phyloP scores from a whole-genome alignment of 1,139 yeast genomes.

The Saccharomyces hybrid region DNA sequence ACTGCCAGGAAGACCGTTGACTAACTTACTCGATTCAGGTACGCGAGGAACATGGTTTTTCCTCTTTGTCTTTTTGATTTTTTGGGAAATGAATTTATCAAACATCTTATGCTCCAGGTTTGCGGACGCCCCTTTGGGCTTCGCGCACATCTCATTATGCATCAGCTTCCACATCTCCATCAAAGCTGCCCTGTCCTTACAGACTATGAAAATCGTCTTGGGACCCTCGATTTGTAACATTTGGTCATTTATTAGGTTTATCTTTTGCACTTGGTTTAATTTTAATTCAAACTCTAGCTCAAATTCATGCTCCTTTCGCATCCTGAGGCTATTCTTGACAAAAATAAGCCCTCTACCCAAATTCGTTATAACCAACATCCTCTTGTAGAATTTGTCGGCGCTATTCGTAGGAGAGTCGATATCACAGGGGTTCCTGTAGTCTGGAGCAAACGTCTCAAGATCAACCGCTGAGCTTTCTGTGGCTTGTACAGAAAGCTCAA shows the following conservation, averaged over 20 bases:
- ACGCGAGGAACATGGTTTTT: slow-evolving; percentile 22
- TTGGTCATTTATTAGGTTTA: not conserved
- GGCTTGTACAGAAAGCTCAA: not conserved
- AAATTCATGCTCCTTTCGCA: not conserved
- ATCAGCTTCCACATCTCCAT: not conserved
- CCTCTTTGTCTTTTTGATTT: slow-evolving; percentile 19
- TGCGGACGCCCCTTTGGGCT: slow-evolving; percentile 13
- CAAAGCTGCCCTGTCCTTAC: not conserved
- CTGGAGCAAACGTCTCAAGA: not conserved
- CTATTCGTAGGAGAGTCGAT: not conserved
- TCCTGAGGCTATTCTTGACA: not conserved
- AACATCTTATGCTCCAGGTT: slow-evolving; percentile 21
- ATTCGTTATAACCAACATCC: not conserved
- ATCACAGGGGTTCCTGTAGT: not conserved
- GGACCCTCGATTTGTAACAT: not conserved
- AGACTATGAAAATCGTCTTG: not conserved
- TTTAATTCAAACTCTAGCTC: not conserved
- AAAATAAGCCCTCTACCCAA: not conserved
- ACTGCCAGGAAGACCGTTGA: slow-evolving; percentile 33
- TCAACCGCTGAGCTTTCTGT: not conserved
- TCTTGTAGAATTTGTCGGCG: not conserved
- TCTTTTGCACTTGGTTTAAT: not conserved
- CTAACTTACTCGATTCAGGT: slow-evolving; percentile 24
- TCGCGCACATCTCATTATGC: not conserved
- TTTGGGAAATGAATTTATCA: slow-evolving; percentile 24